Conservation (phyloP, 352 stramenopile species). For the Phytopythium oedochilum region DNA sequence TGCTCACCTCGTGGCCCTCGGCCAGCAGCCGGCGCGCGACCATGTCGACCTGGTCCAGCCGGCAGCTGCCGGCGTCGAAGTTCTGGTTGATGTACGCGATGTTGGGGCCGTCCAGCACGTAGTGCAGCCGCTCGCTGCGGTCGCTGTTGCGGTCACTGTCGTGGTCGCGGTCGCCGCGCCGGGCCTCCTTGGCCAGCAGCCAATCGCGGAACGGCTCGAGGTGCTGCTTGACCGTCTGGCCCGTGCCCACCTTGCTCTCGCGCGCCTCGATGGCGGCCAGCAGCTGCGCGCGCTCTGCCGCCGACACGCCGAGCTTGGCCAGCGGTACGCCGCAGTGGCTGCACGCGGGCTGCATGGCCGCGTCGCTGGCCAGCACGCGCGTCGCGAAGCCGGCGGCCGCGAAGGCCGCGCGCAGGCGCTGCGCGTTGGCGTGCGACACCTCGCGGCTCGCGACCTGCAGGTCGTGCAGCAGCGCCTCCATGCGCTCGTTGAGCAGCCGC, state of each 20-base stretch:
- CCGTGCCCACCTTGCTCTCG: constrained; percentile 32
- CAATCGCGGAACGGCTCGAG: constrained; percentile 62
- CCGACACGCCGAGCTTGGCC: constrained; percentile 36
- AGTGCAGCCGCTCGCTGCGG: constrained; percentile 31
- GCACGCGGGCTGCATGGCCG: constrained; percentile 32
- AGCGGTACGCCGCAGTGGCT: constrained; percentile 31
- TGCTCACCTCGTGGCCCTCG: constrained; percentile 71
- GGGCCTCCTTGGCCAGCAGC: constrained; percentile 36
- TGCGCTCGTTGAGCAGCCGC: constrained; percentile 31
- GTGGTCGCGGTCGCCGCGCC: no score
- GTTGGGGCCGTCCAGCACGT: constrained; percentile 96
- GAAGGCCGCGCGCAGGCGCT: constrained; percentile 40
- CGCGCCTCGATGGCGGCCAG: constrained; percentile 52
- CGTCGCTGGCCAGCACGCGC: constrained; percentile 34
- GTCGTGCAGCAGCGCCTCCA: constrained; percentile 55
- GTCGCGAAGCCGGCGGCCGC: constrained; percentile 23
- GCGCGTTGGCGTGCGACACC: constrained; percentile 40
- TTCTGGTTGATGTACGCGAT: constrained; percentile 98
- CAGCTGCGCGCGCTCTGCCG: constrained; percentile 37
- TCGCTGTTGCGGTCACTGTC: not conserved
- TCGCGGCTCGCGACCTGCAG: constrained; percentile 50
- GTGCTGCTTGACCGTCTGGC: constrained; percentile 45
- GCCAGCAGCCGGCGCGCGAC: constrained; percentile 83
- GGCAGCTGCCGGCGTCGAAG: constrained; percentile 89
- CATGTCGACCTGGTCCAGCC: constrained; percentile 94